These are phyloP conservation scores for Psilocybe subaeruginosa DNA, from an alignment of 768 basidiomycete species.

Conservation along the genomic window DNA sequence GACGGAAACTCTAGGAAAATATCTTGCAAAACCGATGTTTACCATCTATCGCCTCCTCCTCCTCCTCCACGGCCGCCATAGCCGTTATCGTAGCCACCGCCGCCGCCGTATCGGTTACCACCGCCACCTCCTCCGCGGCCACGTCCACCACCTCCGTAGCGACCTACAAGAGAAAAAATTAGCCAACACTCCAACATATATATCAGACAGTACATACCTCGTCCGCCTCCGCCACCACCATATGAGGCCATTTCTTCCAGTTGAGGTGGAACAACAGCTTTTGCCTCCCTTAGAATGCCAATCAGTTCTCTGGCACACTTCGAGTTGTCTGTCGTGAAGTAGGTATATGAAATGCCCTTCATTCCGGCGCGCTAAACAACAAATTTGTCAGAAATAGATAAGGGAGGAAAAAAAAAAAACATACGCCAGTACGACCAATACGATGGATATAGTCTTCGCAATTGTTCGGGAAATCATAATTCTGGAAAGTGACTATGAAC, in stretches of 20 bases:
- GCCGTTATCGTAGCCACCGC: conserved; percentile 43
- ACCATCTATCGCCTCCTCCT: conserved; percentile 46
- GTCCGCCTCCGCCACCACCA: conserved; percentile 79
- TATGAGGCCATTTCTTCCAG: conserved; percentile 93
- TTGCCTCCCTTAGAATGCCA: conserved; percentile 84
- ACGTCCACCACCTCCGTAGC: conserved; percentile 53
- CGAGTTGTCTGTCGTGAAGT: conserved; percentile 95
- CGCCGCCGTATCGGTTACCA: conserved; percentile 48
- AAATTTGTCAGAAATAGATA: conserved; percentile 19
- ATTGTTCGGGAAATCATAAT: conserved; percentile 98
- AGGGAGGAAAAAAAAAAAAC: conserved; percentile 20
- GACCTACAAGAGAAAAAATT: conserved; percentile 42
- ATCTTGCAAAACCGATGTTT: conserved; percentile 9
- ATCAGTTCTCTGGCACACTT: conserved; percentile 94
- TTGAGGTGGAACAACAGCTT: conserved; percentile 83
- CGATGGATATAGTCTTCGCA: conserved; percentile 99
- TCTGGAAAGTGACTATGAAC: conserved; percentile 47
- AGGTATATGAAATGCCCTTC: conserved; percentile 93
- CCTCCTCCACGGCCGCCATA: conserved; percentile 44
- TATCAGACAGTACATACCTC: conserved; percentile 48
- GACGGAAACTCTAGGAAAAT: conserved; percentile 7
- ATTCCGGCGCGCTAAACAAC: conserved; percentile 77
- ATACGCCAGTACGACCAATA: conserved; percentile 94
- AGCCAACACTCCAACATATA: conserved; percentile 6
- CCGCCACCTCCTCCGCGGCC: conserved; percentile 37